Base-by-base conservation (phyloP, 2,329 filamentous ascomycete species). In the Cladorrhinum sp. region DNA sequence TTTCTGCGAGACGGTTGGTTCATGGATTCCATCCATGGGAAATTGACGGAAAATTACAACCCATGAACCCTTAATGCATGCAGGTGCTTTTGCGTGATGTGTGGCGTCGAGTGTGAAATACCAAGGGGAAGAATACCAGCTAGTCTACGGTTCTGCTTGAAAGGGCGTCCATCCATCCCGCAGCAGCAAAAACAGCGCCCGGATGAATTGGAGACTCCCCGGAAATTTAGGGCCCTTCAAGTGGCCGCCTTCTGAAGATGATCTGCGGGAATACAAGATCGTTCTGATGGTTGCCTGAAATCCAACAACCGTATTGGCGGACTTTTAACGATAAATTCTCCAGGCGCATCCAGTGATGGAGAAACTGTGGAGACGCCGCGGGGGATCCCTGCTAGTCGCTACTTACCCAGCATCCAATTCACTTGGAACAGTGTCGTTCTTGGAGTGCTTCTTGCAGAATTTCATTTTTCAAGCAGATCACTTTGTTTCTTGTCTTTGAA, bases 241-340 rank as follows among this genome's bases (percentile, higher is more conserved):
- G 54, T 32, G 53, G 12, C 2, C 6, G 9, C 27, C 50, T 32
- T 27, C 60, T 45, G n/a, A 45, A 45, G 18, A 18, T 45, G 53
- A 49, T 55, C 57, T 62, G 58, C 51, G 55, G 22, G 38, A 58
- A 62, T 48, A 36, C 8, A 22, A 12, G 20, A 54, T 41, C 13
- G 23, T 52, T 20, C 49, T 24, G 24, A 50, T 41, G 13, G 27
- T 52, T 20, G 49, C 32, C 38, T 56, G 23, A 20, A 25, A 32
- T 45, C 36, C 36, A 38, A 48, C 51, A 41, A 18, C 54, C 56
- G 59, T 60, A 68, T 68, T 68, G 65, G 66, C 65, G 66, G 66
- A 67, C 64, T 67, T 68, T 62, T 38, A 12, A 53, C 52, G 32
- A 52, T 27, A 65, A 62, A 65, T 68, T 68, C 66, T 68, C 66